Base-by-base conservation (phyloP, 192 early-diverging fungal genomes). In the Mortierella hygrophila region DNA sequence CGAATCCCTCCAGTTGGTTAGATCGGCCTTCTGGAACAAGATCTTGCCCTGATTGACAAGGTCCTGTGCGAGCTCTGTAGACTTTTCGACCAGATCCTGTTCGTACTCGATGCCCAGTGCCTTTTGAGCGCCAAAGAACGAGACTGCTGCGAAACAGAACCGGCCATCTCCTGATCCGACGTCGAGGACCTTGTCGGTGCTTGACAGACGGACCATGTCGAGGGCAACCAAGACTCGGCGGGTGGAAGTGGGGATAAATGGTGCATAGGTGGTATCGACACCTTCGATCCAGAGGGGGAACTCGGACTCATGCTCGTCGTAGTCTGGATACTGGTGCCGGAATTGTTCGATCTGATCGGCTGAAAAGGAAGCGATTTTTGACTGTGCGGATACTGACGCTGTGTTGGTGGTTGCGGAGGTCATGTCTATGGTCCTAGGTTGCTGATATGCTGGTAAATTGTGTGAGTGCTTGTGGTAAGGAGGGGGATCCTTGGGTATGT, bases 111-210 rank as follows among this genome's bases (percentile, higher is more conserved):
- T 88, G 0, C 93, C 93, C 15, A 89, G 44, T 13, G 92, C 93
- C 60, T 77, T 75, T 20, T 79, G 54, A 15, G 76, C 88, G 49
- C 84, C 74, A 60, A 89, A 92, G 23, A 90, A 84, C 20, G 74
- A 23, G 6, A 89, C 89, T 2, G 93, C 92, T 32, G 90, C 90
- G 40, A 81, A 87, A 21, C 92, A 91, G 44, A 93, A 89, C 18
- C 93, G 83, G 10, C 93, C 93, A 77, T 93, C 93, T 23, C 93
- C 93, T 49, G 90, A 93, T 4, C 93, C 92, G n/a, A 93, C 84
- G 77, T 93, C 93, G 6, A 93, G 55, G 3, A 93, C 75, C 23
- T 65, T 72, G 72, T 93, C 93, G 11, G 52, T 29, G 3, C 81
- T 15, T n/a, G 42, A 47, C 20, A 91, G 78, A 18, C 83, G 52